Evolutionary conservation across 768 basidiomycete genomes (phyloP).

Genomic region (Mrakia gelida): DNA sequence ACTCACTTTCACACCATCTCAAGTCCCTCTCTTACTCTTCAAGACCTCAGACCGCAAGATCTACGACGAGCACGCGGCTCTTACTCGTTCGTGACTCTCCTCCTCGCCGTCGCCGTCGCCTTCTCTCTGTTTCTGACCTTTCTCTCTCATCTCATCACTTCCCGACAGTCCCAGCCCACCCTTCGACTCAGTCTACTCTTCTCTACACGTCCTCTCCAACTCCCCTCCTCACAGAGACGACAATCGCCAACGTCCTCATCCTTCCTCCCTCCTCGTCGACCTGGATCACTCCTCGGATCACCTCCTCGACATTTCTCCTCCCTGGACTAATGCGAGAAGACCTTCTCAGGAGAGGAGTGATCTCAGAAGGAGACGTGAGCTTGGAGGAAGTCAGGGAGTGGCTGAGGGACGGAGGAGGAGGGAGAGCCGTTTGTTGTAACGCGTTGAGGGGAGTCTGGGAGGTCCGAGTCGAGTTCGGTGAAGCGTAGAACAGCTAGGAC

Average conservation of each 20-base stretch:
- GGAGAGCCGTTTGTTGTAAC: slow-evolving; percentile 19
- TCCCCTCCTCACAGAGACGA: slow-evolving; percentile 18
- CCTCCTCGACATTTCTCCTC: slow-evolving; percentile 5
- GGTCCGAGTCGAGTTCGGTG: neutral
- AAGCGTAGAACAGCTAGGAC: neutral
- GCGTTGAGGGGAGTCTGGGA: slow-evolving; percentile 28
- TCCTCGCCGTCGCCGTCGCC: neutral
- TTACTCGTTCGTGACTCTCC: neutral
- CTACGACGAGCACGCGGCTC: slow-evolving; percentile 12
- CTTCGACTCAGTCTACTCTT: slow-evolving; percentile 8
- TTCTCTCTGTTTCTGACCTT: neutral
- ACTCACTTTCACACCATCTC: neutral
- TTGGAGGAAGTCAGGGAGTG: slow-evolving; percentile 5
- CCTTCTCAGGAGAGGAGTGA: neutral
- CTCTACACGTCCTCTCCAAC: slow-evolving; percentile 3
- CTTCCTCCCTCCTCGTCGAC: slow-evolving; percentile 4
- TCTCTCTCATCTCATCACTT: neutral
- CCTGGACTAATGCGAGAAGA: slow-evolving; percentile 13
- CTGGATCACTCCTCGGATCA: slow-evolving; percentile 22
- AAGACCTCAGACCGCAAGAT: slow-evolving; percentile 24
- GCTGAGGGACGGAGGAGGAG: slow-evolving; percentile 4
- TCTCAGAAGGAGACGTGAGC: neutral
- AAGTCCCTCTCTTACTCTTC: neutral
- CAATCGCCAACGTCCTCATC: slow-evolving; percentile 27
- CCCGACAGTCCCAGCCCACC: neutral